Evolutionary conservation across 1,284 basidiomycete species (phyloP).

Genomic region (Leccinum pachyderme): DNA sequence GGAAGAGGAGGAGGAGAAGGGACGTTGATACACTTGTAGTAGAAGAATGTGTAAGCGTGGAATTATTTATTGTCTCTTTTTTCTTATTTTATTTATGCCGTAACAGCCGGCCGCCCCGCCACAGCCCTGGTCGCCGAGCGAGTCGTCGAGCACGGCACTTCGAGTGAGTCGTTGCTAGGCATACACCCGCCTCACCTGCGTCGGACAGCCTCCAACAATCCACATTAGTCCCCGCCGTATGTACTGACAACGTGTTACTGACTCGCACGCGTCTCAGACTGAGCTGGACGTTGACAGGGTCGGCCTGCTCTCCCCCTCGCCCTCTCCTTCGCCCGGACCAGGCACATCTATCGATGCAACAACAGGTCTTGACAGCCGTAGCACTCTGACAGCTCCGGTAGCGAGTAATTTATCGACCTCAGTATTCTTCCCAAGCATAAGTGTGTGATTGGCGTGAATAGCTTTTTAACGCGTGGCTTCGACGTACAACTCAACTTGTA

Average conservation of each 20-base stretch:
- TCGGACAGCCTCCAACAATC: not conserved
- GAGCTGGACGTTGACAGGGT: not conserved
- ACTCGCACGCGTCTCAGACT: constrained; percentile 2
- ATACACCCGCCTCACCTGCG: not conserved
- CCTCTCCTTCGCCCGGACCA: not conserved
- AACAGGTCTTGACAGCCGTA: not conserved
- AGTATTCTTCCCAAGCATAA: not conserved
- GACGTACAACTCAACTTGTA: not conserved
- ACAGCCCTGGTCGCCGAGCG: constrained; percentile 10
- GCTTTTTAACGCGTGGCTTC: not conserved
- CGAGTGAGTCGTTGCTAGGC: not conserved
- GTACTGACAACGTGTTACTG: constrained; percentile 2
- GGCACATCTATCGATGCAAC: not conserved
- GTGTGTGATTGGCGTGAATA: not conserved
- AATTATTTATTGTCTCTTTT: constrained; percentile 29
- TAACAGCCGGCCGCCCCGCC: constrained; percentile 26
- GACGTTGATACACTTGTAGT: constrained; percentile 29
- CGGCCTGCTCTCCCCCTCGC: too few relatives aligned
- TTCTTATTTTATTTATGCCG: constrained; percentile 17
- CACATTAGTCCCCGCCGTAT: not conserved
- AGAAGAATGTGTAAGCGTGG: constrained; percentile 14
- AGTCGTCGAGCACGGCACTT: not conserved
- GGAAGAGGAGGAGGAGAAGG: constrained; percentile 27
- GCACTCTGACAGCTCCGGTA: not conserved
- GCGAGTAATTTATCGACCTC: not conserved